Evolutionary conservation across 768 basidiomycete genomes (phyloP).

Genomic region (Cystobasidium onofrii): DNA sequence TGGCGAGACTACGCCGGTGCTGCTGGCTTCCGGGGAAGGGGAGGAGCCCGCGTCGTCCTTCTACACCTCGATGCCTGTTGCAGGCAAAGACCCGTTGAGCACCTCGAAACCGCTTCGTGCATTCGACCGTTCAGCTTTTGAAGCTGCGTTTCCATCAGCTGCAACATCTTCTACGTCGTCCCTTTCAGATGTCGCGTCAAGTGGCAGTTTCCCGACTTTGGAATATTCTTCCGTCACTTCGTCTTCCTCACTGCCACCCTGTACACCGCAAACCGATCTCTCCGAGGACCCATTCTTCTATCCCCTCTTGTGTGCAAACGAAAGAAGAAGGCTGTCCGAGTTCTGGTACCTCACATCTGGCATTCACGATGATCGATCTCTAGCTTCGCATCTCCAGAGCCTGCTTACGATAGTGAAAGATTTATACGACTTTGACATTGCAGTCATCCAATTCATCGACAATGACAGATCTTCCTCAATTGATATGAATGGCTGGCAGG

Average conservation of each 20-base stretch:
- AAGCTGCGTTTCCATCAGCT: background rate
- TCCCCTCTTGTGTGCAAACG: background rate
- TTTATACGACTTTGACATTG: background rate
- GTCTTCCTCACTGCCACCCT: background rate
- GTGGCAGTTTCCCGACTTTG: no score
- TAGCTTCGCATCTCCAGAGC: background rate
- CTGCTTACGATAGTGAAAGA: background rate
- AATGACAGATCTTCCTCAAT: background rate
- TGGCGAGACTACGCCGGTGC: no score
- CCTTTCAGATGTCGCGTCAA: background rate
- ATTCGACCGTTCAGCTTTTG: background rate
- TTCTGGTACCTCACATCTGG: background rate
- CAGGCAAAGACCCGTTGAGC: background rate
- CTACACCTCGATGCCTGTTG: background rate
- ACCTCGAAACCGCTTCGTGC: background rate
- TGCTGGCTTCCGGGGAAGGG: no score
- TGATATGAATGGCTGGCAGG: background rate
- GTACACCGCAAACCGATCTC: background rate
- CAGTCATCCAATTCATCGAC: background rate
- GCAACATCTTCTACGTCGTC: background rate
- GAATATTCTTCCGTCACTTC: background rate
- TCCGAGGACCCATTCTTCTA: slow-evolving; percentile 12
- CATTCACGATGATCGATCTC: background rate
- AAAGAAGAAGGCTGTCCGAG: background rate
- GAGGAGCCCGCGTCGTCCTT: no score